Conservation (phyloP, 768 basidiomycete species). For the Brasilioporus rufonigricans region DNA sequence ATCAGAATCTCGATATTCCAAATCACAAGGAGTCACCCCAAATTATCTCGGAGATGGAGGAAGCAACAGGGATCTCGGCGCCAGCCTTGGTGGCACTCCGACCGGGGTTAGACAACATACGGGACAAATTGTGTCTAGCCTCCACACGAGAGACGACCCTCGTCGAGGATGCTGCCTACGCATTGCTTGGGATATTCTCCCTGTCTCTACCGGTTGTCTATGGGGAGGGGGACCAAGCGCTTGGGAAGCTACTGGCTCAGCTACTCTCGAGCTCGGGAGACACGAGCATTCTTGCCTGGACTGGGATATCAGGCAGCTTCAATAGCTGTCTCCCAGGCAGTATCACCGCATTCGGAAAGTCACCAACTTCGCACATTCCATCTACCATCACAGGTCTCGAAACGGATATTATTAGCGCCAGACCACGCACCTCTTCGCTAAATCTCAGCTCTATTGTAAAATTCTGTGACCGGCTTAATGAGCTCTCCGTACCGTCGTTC, state of each 20-base stretch:
- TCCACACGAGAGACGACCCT: not conserved
- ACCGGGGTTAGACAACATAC: not conserved
- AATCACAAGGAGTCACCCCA: conserved; percentile 3
- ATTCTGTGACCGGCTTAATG: not conserved
- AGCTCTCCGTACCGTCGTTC: not conserved
- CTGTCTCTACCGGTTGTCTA: not conserved
- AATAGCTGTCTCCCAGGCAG: not conserved
- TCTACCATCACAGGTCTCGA: not conserved
- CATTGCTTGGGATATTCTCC: not conserved
- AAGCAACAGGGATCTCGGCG: not conserved
- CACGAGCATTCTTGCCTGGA: not conserved
- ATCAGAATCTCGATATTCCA: not conserved
- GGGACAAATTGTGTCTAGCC: not conserved
- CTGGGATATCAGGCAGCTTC: not conserved
- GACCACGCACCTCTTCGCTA: not conserved
- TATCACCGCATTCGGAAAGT: not conserved
- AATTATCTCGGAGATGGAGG: conserved; percentile 1
- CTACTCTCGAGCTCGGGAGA: not conserved
- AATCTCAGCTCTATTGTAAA: not conserved
- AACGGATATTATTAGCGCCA: not conserved
- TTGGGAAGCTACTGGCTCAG: not conserved
- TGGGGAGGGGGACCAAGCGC: not conserved
- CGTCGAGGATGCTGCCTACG: not conserved
- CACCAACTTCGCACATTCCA: not conserved
- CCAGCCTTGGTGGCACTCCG: not conserved